A percentile compares a stretch with the other conserved stretches of the same genome.
Evolutionary conservation across 805 yeast species (phyloP).

Genomic region (Candida chauliodis): DNA sequence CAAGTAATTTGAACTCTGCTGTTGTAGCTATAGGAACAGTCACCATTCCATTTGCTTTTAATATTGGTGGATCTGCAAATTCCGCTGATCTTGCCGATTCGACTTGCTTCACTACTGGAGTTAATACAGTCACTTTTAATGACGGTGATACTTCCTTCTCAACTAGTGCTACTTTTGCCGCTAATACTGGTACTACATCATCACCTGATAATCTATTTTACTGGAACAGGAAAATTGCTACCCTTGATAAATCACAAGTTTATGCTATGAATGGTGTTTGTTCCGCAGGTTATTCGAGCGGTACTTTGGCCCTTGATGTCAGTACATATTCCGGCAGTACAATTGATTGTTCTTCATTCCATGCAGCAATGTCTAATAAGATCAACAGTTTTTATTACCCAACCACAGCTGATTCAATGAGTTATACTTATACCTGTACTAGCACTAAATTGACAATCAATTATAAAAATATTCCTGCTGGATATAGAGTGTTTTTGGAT

Average conservation of each 20-base stretch:
- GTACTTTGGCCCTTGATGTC: conserved; percentile 17
- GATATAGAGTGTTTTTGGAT: conserved; percentile 18
- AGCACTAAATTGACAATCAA: conserved; percentile 2
- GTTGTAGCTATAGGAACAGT: conserved; percentile 17
- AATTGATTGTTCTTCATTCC: conserved; percentile 16
- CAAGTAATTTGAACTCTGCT: conserved; percentile 10
- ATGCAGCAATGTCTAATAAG: conserved; percentile 15
- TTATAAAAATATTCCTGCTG: conserved; percentile 22
- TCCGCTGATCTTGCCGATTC: conserved; percentile 19
- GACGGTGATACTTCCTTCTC: conserved; percentile 15
- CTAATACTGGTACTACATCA: background rate
- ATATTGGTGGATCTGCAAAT: conserved; percentile 15
- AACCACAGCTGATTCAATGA: conserved; percentile 2
- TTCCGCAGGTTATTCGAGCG: conserved; percentile 19
- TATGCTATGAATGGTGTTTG: conserved; percentile 15
- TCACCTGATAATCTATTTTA: background rate
- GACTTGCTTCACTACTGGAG: conserved; percentile 15
- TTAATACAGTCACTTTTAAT: conserved; percentile 14
- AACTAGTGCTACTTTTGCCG: conserved; percentile 10
- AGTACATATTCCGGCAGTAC: background rate
- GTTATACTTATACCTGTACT: conserved; percentile 12
- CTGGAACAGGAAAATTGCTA: conserved; percentile 12
- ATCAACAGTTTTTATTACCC: conserved; percentile 19
- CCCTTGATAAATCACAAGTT: conserved; percentile 11
- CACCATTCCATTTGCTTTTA: conserved; percentile 22